phyloP scores from a whole-genome alignment of 352 stramenopile species.

The Aphanomyces astaci region DNA sequence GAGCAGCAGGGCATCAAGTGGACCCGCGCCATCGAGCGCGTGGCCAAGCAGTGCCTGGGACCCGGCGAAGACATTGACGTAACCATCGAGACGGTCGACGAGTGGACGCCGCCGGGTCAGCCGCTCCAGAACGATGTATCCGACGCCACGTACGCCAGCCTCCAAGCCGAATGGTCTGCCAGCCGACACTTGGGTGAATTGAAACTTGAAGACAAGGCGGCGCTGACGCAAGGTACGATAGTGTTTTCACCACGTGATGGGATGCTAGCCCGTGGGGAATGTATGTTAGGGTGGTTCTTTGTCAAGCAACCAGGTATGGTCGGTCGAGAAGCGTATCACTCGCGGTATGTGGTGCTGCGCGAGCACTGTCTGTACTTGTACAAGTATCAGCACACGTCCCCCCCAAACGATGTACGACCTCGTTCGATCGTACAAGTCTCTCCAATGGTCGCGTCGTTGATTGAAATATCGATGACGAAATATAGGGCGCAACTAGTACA shows the following conservation, averaged over 20 bases:
- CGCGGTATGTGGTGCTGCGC: conserved; percentile 73
- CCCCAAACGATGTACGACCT: too few species aligned
- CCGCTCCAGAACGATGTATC: not conserved
- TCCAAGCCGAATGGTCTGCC: not conserved
- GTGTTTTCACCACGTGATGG: too few species aligned
- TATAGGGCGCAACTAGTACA: conserved; percentile 35
- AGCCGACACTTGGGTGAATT: conserved; percentile 17
- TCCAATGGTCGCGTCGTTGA: too few species aligned
- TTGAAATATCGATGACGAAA: not conserved
- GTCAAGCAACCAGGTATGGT: conserved; percentile 60
- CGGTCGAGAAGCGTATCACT: conserved; percentile 69
- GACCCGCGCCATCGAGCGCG: conserved; percentile 62
- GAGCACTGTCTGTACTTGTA: conserved; percentile 72
- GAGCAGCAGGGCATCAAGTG: conserved; percentile 85
- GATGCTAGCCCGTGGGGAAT: too few species aligned
- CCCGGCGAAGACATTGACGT: conserved; percentile 57
- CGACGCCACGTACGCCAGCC: not conserved
- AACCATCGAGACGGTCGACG: not conserved
- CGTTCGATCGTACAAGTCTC: too few species aligned
- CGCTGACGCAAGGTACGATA: conserved; percentile 8
- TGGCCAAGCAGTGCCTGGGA: conserved; percentile 68
- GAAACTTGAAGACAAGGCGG: not conserved
- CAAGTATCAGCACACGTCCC: conserved; percentile 77
- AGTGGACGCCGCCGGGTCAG: not conserved
- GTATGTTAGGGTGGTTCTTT: conserved; percentile 82